Evolutionary conservation across 352 stramenopile species (phyloP), one percentile per base, ranked within the genome.

Genomic region (Phytophthora cactorum): DNA sequence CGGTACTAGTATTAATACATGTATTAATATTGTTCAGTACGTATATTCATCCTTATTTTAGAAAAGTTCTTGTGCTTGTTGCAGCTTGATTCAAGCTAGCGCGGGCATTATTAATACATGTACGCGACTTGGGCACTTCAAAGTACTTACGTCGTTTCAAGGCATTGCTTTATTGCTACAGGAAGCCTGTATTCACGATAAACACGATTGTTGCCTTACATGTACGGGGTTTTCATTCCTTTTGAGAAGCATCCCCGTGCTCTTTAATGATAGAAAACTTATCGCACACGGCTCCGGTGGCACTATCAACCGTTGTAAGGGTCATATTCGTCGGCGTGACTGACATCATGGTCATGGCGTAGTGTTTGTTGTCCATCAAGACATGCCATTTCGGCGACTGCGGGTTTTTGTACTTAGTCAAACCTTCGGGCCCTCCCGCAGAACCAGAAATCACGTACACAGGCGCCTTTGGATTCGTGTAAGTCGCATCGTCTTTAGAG

Each of bases 371-470:
- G 32, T 74, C 57, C 51, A 72, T 66, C 4, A 75, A 2, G 10
- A 63, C 62, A 43, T 74, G 67, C 77, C 75, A 88, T 14, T 65
- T 27, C 9, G 68, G 62, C 0, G 47, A 52, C 28, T 29, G 7
- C 0, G 45, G 52, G 34, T 69, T 59, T 3, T 55, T 60, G 32
- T 70, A 70, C 8, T 70, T 63, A 36, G 68, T 60, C 11, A 75
- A 47, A 7, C 75, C 77, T 52, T 84, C 74, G 0, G 54, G 60
- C 12, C 66, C 74, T 31, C 80, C 78, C 0, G 66, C 75, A 3
- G 74, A 63, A 3, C 80, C 78, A 11, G 72, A 66, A 69, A 86
- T 71, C 0, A 89, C 36, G 45, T 89, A 83, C 43, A 89, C 80
- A 0, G 78, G 77, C 0, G 80, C 80, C 67, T 86, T 73, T 0